phyloP scores from a whole-genome alignment of 257 asterid genomes.

The Craterostigma plantagineum region DNA sequence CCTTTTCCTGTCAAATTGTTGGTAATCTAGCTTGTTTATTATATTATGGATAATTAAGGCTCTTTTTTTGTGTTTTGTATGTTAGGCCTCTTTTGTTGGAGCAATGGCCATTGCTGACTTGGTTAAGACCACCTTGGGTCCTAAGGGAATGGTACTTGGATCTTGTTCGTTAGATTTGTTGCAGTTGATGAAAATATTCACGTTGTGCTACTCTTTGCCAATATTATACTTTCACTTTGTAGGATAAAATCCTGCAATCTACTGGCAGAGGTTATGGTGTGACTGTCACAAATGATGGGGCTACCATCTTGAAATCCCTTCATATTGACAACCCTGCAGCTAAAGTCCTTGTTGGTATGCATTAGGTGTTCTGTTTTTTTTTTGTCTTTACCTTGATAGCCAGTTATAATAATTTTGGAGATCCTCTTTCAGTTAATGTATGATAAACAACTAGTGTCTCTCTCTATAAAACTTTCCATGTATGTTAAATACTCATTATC shows the following conservation, averaged over 20 bases:
- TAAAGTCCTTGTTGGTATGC: conserved; percentile 95
- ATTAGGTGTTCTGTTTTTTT: conserved; percentile 9
- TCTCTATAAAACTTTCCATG: no score
- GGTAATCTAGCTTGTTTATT: no score
- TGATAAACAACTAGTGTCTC: no score
- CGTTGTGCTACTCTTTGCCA: background rate
- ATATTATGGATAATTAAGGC: no score
- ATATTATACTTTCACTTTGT: conserved; percentile 5
- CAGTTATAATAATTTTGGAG: no score
- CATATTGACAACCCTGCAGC: conserved; percentile 98
- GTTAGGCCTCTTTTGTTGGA: conserved; percentile 75
- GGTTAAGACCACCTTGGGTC: conserved; percentile 95
- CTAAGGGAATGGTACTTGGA: conserved; percentile 71
- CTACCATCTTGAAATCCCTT: conserved; percentile 88
- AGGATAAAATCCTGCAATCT: conserved; percentile 95
- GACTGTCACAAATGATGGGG: conserved; percentile 97
- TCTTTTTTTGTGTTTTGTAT: conserved; percentile 4
- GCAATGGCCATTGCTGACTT: conserved; percentile 92
- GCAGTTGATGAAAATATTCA: background rate
- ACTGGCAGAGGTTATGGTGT: conserved; percentile 58
- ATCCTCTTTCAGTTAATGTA: no score
- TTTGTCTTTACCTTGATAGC: no score
- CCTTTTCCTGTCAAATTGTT: background rate
- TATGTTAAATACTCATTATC: no score
- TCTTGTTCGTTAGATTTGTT: no score